phyloP scores from a whole-genome alignment of 2,329 filamentous ascomycete genomes.

The Passalora sequoiae region DNA sequence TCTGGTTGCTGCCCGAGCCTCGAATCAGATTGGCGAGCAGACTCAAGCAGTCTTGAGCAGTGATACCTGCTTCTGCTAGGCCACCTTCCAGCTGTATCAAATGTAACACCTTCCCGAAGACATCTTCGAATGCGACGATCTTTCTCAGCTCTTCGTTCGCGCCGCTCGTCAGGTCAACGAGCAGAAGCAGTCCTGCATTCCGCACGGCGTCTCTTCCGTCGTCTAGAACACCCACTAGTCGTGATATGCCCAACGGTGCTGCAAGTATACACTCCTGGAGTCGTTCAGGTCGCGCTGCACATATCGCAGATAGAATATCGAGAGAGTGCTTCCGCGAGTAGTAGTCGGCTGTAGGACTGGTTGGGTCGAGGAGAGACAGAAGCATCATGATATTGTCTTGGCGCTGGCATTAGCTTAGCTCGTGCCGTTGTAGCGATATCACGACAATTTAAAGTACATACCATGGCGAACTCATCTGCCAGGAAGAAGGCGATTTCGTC shows the following conservation, averaged over 20 bases:
- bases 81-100: conserved; percentile 80
- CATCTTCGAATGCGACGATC: conserved; percentile 89
- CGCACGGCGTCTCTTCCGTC: conserved; percentile 81
- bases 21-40: conserved; percentile 83
- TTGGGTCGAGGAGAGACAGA: conserved; percentile 79
- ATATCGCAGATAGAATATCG: conserved; percentile 81
- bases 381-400: conserved; percentile 94
- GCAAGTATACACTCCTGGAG: conserved; percentile 92
- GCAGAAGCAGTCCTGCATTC: conserved; percentile 77
- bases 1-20: conserved; percentile 86
- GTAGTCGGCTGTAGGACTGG: conserved; percentile 66
- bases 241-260: conserved; percentile 80
- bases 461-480: conserved; percentile 94
- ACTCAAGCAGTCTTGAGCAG: conserved; percentile 89
- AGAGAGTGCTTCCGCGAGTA: conserved; percentile 78
- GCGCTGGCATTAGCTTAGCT: conserved; percentile 57
- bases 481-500: conserved; percentile 95
- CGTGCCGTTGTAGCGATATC: conserved; percentile 9
- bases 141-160: conserved; percentile 87
- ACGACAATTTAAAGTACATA: conserved; percentile 38
- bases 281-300: conserved; percentile 77
- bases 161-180: conserved; percentile 76
- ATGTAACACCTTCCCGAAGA: conserved; percentile 78
- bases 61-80: conserved; percentile 73
- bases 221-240: conserved; percentile 76